A percentile compares a stretch with the other conserved stretches of the same genome.
phyloP scores from a whole-genome alignment of 2,329 filamentous ascomycete species.

The Botrytis hyacinthi region DNA sequence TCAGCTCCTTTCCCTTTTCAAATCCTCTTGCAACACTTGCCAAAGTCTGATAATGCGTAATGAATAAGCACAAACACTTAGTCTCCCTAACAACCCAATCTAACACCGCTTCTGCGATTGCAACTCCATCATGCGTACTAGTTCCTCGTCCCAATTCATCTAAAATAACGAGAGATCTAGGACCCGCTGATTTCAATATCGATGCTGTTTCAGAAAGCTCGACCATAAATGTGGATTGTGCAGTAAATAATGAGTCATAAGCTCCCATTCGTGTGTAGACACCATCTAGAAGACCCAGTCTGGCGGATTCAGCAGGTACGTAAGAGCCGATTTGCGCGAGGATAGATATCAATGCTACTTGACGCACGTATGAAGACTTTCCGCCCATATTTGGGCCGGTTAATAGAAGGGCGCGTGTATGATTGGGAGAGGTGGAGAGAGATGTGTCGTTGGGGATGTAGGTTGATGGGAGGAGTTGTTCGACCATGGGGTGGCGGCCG shows the following conservation, averaged over 20 bases:
- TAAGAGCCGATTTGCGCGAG: slow-evolving; percentile 95
- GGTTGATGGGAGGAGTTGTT: slow-evolving; percentile 77
- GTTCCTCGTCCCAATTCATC: slow-evolving; percentile 95
- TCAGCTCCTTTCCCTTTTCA: slow-evolving; percentile 57
- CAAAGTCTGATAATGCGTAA: slow-evolving; percentile 94
- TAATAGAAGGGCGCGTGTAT: slow-evolving; percentile 63
- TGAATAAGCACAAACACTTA: slow-evolving; percentile 82
- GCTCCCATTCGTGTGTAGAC: slow-evolving; percentile 95
- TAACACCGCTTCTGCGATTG: slow-evolving; percentile 89
- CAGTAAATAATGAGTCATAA: slow-evolving; percentile 91
- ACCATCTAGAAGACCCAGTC: slow-evolving; percentile 80
- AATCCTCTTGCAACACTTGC: slow-evolving; percentile 68
- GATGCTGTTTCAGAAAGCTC: slow-evolving; percentile 90
- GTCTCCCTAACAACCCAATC: slow-evolving; percentile 76
- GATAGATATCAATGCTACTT: slow-evolving; percentile 85
- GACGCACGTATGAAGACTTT: slow-evolving; percentile 95
- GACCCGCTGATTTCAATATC: slow-evolving; percentile 85
- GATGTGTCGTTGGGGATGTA: slow-evolving; percentile 90
- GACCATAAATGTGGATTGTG: slow-evolving; percentile 97
- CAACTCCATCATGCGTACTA: slow-evolving; percentile 91
- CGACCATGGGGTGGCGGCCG: slow-evolving; percentile 93
- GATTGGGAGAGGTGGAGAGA: slow-evolving; percentile 62
- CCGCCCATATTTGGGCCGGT: slow-evolving; percentile 99
- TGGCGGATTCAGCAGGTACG: slow-evolving; percentile 74
- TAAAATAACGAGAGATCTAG: slow-evolving; percentile 81